A percentile compares a stretch with the other conserved stretches of the same genome.
phyloP scores from a whole-genome alignment of 2,329 filamentous ascomycete genomes.

The Talaromyces atroroseus region DNA sequence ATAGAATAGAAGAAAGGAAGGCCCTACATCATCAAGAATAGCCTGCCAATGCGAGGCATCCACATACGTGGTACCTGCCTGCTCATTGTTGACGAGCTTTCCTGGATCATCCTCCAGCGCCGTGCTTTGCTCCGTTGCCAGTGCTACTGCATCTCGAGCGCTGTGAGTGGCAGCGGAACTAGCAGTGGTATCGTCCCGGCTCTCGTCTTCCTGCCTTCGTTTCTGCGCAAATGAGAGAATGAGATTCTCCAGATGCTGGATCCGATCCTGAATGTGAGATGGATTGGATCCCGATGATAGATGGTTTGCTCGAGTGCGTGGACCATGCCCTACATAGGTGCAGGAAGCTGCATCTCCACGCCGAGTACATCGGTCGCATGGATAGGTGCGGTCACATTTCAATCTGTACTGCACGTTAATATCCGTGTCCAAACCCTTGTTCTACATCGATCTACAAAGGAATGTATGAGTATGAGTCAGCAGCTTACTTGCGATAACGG shows the following conservation, averaged over 20 bases:
- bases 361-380: slow-evolving; percentile 31
- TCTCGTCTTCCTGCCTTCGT: slow-evolving; percentile 16
- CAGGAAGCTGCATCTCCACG: slow-evolving; percentile 28
- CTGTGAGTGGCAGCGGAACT: neutral
- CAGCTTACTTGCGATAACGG: slow-evolving; percentile 30
- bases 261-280: slow-evolving; percentile 29
- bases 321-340: slow-evolving; percentile 32
- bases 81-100: slow-evolving; percentile 24
- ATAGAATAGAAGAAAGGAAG: neutral
- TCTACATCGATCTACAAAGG: neutral
- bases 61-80: slow-evolving; percentile 31
- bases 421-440: neutral
- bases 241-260: slow-evolving; percentile 34
- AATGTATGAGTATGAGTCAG: neutral
- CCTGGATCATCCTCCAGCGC: slow-evolving; percentile 21
- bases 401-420: slow-evolving; percentile 19
- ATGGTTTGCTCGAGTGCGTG: slow-evolving; percentile 25
- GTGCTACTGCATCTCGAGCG: neutral
- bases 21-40: slow-evolving; percentile 33
- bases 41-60: slow-evolving; percentile 34
- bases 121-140: neutral
- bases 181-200: neutral
- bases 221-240: slow-evolving; percentile 31
- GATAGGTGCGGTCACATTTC: slow-evolving; percentile 33
- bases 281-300: slow-evolving; percentile 24